A percentile compares a stretch with the other conserved stretches of the same genome.
phyloP scores from a whole-genome alignment of 2,329 filamentous ascomycete genomes.

The Ceratocystis destructans region DNA sequence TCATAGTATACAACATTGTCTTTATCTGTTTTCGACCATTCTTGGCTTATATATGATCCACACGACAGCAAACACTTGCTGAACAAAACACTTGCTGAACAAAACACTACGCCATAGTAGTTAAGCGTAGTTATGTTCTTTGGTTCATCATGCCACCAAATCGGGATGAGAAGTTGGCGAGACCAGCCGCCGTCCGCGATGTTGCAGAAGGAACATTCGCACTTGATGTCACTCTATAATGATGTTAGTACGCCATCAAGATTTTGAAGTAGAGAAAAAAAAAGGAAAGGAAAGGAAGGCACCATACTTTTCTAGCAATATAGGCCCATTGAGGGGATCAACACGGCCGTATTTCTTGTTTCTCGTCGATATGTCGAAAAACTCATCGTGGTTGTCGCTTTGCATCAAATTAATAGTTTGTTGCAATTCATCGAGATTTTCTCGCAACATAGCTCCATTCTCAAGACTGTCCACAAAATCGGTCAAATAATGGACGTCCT shows the following conservation, averaged over 20 bases:
- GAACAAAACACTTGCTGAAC: background rate
- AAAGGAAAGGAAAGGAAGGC: background rate
- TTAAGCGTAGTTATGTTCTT: conserved; percentile 4
- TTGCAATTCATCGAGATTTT: conserved; percentile 82
- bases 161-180: conserved; percentile 59
- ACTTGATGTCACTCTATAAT: conserved; percentile 46
- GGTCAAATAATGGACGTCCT: conserved; percentile 71
- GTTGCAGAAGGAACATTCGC: conserved; percentile 38
- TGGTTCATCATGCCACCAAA: conserved; percentile 39
- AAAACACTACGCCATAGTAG: background rate
- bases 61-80: background rate
- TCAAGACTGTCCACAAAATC: conserved; percentile 78
- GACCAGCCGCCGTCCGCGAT: conserved; percentile 46
- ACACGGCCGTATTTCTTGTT: conserved; percentile 93
- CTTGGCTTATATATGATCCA: background rate
- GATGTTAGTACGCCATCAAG: conserved; percentile 22
- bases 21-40: background rate
- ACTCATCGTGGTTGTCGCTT: conserved; percentile 84
- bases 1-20: background rate
- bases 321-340: conserved; percentile 75
- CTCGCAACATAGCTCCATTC: conserved; percentile 68
- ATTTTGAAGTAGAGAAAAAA: background rate
- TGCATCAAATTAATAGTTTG: conserved; percentile 86
- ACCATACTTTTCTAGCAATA: conserved; percentile 76
- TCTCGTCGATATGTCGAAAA: conserved; percentile 77